These are phyloP conservation scores for Eleusine indica DNA, from an alignment of 176 grass and related monocot species.

Conservation along the genomic window DNA sequence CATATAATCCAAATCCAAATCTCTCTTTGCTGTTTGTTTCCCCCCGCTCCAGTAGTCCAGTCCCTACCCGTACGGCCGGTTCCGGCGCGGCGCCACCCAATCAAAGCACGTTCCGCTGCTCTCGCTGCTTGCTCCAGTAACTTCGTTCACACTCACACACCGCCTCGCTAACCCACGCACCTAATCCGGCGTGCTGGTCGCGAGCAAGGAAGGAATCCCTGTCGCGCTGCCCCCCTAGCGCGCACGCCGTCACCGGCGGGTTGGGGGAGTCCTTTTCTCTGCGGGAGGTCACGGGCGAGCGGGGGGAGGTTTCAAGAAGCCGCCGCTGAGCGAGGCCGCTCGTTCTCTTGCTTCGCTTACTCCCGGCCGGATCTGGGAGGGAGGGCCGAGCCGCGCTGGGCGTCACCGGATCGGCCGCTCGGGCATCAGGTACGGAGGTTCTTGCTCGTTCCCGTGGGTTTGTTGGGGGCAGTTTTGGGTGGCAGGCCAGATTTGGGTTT, in stretches of 20 bases:
- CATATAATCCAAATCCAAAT: not conserved
- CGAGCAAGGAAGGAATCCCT: slow-evolving; percentile 52
- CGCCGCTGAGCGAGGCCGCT: not conserved
- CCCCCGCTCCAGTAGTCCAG: not conserved
- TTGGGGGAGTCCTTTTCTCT: not conserved
- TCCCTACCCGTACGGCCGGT: not conserved
- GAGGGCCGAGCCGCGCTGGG: not conserved
- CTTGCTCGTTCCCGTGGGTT: not conserved
- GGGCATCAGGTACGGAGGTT: not conserved
- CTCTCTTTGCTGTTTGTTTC: not conserved
- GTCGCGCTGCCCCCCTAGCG: slow-evolving; percentile 24
- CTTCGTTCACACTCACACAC: slow-evolving; percentile 46
- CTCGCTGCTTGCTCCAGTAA: not conserved
- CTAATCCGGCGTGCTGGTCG: slow-evolving; percentile 38
- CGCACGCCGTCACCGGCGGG: slow-evolving; percentile 18
- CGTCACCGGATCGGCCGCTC: slow-evolving; percentile 18
- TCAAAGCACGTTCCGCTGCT: slow-evolving; percentile 2
- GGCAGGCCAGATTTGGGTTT: not conserved
- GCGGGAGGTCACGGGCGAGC: not conserved
- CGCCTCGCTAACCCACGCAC: slow-evolving; percentile 24
- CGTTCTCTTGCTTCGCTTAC: not conserved
- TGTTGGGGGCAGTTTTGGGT: not conserved
- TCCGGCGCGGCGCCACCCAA: not conserved
- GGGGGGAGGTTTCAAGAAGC: not conserved
- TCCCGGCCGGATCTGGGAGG: slow-evolving; percentile 20